Percentiles rank a stretch among this genome's conserved stretches.
Conservation (phyloP, 2,329 filamentous ascomycete genomes). For the Fusarium xylarioides region DNA sequence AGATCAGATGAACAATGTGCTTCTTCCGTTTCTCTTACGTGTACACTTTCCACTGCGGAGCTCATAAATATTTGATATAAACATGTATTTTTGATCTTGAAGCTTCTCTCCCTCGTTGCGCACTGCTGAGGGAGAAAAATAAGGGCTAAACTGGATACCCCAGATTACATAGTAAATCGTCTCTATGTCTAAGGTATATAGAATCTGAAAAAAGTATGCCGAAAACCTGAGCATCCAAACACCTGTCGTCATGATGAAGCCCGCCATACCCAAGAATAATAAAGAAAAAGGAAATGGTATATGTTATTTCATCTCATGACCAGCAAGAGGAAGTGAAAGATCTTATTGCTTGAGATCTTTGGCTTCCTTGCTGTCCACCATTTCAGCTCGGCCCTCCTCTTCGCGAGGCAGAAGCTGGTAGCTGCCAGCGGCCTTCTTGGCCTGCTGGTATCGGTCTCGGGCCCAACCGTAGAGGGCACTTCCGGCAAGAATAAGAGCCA, state of each 20-base stretch:
- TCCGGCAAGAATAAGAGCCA: constrained; percentile 39
- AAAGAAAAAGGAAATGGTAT: constrained; percentile 20
- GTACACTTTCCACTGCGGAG: neutral
- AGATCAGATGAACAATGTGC: neutral
- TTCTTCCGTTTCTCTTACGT: neutral
- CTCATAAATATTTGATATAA: neutral
- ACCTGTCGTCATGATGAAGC: constrained; percentile 28
- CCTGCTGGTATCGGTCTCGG: constrained; percentile 38
- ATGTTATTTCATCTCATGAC: constrained; percentile 1
- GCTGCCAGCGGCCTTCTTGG: constrained; percentile 38
- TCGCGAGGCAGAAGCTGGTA: constrained; percentile 37
- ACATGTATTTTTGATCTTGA: constrained; percentile 5
- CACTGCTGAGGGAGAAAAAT: constrained; percentile 21
- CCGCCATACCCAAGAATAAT: constrained; percentile 22
- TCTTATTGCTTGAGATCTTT: constrained; percentile 21
- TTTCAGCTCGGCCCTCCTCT: constrained; percentile 29
- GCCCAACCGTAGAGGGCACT: constrained; percentile 42
- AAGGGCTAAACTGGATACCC: constrained; percentile 15
- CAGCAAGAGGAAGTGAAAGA: neutral
- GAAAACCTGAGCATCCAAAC: constrained; percentile 23
- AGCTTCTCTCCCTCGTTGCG: constrained; percentile 21
- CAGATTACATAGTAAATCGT: constrained; percentile 29
- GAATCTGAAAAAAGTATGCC: constrained; percentile 19
- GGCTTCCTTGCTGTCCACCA: constrained; percentile 28
- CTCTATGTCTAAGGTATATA: constrained; percentile 32